Evolutionary conservation across 208 protist species (phyloP), one percentile per base, ranked within the genome.

Genomic region (Leishmania martiniquensis): DNA sequence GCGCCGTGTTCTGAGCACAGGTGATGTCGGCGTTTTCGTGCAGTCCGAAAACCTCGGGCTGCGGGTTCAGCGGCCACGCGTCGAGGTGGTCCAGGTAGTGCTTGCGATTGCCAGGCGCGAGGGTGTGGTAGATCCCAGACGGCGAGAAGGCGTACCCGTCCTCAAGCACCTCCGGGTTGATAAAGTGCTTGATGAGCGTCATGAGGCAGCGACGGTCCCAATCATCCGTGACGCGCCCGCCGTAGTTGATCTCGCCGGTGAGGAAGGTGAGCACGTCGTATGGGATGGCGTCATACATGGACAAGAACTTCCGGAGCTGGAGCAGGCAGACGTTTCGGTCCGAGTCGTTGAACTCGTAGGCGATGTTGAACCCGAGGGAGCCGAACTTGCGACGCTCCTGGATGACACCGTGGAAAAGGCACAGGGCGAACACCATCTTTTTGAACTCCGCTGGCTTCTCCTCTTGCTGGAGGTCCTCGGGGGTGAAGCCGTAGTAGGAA

Each of bases 21-120:
- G 97, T 99, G 78, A 99, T 99, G 82, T 99, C 97, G 20, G 98
- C 98, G 78, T 99, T 99, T 42, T 98, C 95, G 88, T 99, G 98
- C 68, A 99, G 81, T 9, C 98, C 98, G 80, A 99, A 99, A 45
- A 98, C 92, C 84, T 99, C 97, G 1, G 98, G 98, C 44, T 91
- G 86, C 25, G 98, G 96, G 79, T 99, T 98, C 49, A 98, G 81
- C 25, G 98, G 98, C 89, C 98, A 98, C 34, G 74, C 66, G 76
- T 89, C 82, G 60, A 99, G 72, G 80, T 98, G 92, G 22, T 92
- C 87, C 13, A 99, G 76, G 87, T 98, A 98, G 80, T 94, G 80
- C 25, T 75, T 74, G 44, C 97, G 91, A 79, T 94, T 93, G 54
- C 92, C 88, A 17, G 98, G 93, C 71, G 94, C 93, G 72, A 97